Base-by-base conservation (phyloP, 768 basidiomycete species). In the Xerocomellus intermedius region DNA sequence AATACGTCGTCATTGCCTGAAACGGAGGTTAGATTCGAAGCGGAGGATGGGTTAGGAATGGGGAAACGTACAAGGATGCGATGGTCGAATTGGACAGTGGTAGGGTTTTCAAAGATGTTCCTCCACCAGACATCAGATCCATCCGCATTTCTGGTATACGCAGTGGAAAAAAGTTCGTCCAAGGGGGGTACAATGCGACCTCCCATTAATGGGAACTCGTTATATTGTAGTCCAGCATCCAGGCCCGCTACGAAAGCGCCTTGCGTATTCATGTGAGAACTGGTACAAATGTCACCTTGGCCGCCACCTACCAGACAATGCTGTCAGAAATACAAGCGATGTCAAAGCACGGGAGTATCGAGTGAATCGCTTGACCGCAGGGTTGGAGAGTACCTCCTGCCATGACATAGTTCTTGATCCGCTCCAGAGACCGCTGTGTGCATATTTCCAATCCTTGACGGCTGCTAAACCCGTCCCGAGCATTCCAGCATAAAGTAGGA, bases 241-340 rank as follows among this genome's bases (percentile, higher is more conserved):
- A 99, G 79, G 14, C 97, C 97, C 36, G 97, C 97, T 28, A 99
- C 97, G 64, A 99, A 98, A 5, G 97, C 97, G 48, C 97, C 96
- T 96, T 67, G 50, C 21, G 32, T 24, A 33, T 37, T 51, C 38
- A 14, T 49, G 39, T 60, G 42, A 54, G 44, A 44, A 36, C 56
- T 8, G 1, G 12, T 21, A 30, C 16, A 45, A 14, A 37, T n/a
- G 38, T 17, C 0, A 6, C 17, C 22, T 22, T 21, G 55, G 22
- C n/a, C 21, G 24, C 9, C 49, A 55, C 80, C 9, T 66, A 94
- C 94, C 94, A 42, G 96, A 98, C 24, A 98, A 69, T 2, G 95
- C 96, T 0, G 97, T 99, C 54, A 96, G 58, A 66, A 98, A 85
- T 6, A 98, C 91, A 28, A 98, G 79, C 7, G 75, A 89, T 12